Conservation (phyloP, 2,329 filamentous ascomycete species). For the Bipolaris victoriae region DNA sequence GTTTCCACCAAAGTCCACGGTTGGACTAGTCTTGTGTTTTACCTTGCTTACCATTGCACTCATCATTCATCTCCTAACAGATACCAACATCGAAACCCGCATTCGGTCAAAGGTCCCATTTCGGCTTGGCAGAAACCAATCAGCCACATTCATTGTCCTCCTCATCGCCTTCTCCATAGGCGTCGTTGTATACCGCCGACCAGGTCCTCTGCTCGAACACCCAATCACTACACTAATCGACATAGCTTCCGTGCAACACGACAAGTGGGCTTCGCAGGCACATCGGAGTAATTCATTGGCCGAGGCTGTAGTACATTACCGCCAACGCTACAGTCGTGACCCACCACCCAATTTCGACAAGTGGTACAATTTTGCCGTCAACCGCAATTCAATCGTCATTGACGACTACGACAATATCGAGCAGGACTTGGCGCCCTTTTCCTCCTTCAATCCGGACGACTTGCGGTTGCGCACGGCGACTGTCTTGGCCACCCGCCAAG, state of each 20-base stretch:
- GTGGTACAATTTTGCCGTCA: slow-evolving; percentile 64
- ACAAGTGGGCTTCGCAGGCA: slow-evolving; percentile 57
- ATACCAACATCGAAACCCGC: slow-evolving; percentile 38
- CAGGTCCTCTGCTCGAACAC: slow-evolving; percentile 55
- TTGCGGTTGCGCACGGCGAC: slow-evolving; percentile 61
- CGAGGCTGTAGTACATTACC: slow-evolving; percentile 60
- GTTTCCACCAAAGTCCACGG: slow-evolving; percentile 45
- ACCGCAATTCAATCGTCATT: slow-evolving; percentile 59
- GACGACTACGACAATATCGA: slow-evolving; percentile 68
- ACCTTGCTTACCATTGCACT: slow-evolving; percentile 42
- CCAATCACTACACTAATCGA: slow-evolving; percentile 63
- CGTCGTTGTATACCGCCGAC: slow-evolving; percentile 46
- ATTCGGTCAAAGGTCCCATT: slow-evolving; percentile 37
- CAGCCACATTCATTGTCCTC: slow-evolving; percentile 44
- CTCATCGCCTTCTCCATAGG: slow-evolving; percentile 49
- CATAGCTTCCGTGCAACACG: slow-evolving; percentile 55
- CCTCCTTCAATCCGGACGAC: slow-evolving; percentile 57
- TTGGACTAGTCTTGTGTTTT: slow-evolving; percentile 37
- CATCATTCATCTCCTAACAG: slow-evolving; percentile 38
- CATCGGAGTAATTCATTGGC: slow-evolving; percentile 55
- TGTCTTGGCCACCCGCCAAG: slow-evolving; percentile 60
- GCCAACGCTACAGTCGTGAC: slow-evolving; percentile 58
- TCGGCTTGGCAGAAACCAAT: slow-evolving; percentile 43
- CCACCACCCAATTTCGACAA: slow-evolving; percentile 66
- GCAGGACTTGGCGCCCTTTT: slow-evolving; percentile 63